phyloP scores from a whole-genome alignment of 2,329 filamentous ascomycete species.

The Colletotrichum sp. region DNA sequence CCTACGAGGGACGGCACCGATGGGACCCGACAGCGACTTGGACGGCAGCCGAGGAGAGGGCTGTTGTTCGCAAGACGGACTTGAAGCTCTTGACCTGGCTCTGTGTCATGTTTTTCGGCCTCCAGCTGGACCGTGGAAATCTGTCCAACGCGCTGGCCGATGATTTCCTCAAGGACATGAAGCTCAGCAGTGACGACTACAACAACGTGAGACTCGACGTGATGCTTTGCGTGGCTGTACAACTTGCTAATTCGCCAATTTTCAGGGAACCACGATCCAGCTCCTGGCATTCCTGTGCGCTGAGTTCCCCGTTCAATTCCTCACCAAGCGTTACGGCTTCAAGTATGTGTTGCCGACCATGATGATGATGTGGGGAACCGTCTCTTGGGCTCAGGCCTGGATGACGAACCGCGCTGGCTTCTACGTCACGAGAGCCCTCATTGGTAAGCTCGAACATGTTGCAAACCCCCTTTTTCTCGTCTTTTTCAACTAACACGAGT shows the following conservation, averaged over 20 bases:
- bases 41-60: conserved; percentile 61
- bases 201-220: conserved; percentile 47
- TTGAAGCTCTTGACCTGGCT: conserved; percentile 47
- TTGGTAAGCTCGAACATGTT: conserved; percentile 26
- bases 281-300: conserved; percentile 59
- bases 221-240: neutral
- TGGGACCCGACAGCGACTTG: conserved; percentile 63
- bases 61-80: conserved; percentile 56
- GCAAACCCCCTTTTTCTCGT: neutral
- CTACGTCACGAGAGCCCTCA: conserved; percentile 40
- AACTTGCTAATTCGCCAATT: neutral
- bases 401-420: conserved; percentile 43
- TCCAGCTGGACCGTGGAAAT: conserved; percentile 70
- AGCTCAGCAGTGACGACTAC: conserved; percentile 55
- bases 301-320: conserved; percentile 65
- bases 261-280: conserved; percentile 57
- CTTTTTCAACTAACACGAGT: neutral
- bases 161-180: conserved; percentile 61
- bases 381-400: conserved; percentile 28
- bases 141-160: conserved; percentile 67
- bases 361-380: conserved; percentile 26
- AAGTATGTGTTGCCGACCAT: conserved; percentile 35
- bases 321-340: conserved; percentile 56
- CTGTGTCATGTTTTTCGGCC: conserved; percentile 56
- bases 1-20: conserved; percentile 63